Conservation (phyloP, 257 asterid species). For the Rubia yunnanensis region DNA sequence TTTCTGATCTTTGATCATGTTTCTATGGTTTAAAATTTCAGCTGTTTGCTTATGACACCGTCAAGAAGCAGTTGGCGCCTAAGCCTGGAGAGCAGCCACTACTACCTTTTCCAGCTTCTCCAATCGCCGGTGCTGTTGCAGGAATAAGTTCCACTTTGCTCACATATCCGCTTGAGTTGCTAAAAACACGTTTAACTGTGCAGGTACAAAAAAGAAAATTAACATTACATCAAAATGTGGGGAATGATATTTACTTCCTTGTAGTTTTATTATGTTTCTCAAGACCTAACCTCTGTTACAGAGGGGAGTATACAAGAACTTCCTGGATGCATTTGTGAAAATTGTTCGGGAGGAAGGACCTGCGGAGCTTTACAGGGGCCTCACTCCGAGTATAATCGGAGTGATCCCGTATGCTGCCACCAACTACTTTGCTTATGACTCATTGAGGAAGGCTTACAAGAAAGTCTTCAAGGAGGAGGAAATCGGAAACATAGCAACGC, state of each 20-base stretch:
- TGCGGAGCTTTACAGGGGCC: constrained; percentile 42
- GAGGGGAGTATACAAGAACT: constrained; percentile 42
- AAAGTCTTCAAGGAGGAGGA: constrained; percentile 26
- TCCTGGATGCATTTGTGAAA: constrained; percentile 38
- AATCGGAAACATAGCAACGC: constrained; percentile 45
- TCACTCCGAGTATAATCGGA: constrained; percentile 44
- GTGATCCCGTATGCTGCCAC: constrained; percentile 46
- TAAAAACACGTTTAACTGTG: constrained; percentile 49
- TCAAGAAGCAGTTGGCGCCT: constrained; percentile 36
- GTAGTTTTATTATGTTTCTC: background rate
- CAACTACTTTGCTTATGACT: constrained; percentile 42
- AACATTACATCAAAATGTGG: background rate
- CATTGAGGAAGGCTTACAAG: constrained; percentile 36
- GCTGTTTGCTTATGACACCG: constrained; percentile 48
- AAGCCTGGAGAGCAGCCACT: constrained; percentile 38
- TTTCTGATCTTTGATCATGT: background rate
- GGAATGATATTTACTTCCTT: background rate
- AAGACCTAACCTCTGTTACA: constrained; percentile 9
- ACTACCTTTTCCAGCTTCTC: constrained; percentile 32
- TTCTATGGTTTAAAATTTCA: constrained; percentile 15
- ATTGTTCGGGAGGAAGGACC: constrained; percentile 42
- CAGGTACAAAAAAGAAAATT: constrained; percentile 23
- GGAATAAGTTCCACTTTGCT: constrained; percentile 42
- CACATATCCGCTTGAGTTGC: constrained; percentile 48
- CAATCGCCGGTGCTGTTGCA: constrained; percentile 41